phyloP scores from a whole-genome alignment of 495 filamentous ascomycete species.

The Penicillium maclennaniae region DNA sequence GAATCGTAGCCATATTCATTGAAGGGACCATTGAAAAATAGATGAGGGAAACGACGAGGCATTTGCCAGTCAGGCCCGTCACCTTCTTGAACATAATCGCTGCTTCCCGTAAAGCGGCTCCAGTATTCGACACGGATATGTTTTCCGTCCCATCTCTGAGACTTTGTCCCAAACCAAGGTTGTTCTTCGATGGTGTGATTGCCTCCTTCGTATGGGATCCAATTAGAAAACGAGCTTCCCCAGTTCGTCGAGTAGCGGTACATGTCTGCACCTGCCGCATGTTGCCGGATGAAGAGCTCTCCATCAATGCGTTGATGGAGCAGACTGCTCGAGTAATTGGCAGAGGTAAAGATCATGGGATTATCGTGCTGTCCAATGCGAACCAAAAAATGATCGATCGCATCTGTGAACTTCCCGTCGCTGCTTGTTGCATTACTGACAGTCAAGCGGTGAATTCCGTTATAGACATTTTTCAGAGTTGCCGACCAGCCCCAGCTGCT shows the following conservation, averaged over 20 bases:
- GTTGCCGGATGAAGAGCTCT: slow-evolving; percentile 51
- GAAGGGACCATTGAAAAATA: slow-evolving; percentile 62
- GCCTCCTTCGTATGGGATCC: slow-evolving; percentile 53
- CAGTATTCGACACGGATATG: slow-evolving; percentile 68
- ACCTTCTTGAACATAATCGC: slow-evolving; percentile 60
- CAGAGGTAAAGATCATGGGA: slow-evolving; percentile 53
- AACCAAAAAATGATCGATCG: slow-evolving; percentile 54
- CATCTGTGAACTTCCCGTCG: slow-evolving; percentile 36
- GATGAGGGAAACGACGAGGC: slow-evolving; percentile 57
- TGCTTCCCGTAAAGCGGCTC: slow-evolving; percentile 61
- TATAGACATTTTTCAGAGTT: slow-evolving; percentile 54
- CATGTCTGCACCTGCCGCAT: slow-evolving; percentile 59
- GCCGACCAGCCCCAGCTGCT: slow-evolving; percentile 53
- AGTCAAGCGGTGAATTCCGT: slow-evolving; percentile 63
- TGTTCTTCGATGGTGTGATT: slow-evolving; percentile 42
- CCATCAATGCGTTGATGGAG: slow-evolving; percentile 40
- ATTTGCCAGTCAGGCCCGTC: slow-evolving; percentile 44
- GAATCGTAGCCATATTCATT: slow-evolving; percentile 68
- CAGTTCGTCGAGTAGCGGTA: slow-evolving; percentile 64
- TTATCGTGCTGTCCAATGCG: slow-evolving; percentile 55
- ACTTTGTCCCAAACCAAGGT: slow-evolving; percentile 58
- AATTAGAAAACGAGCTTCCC: slow-evolving; percentile 56
- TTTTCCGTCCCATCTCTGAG: slow-evolving; percentile 61
- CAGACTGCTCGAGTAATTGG: slow-evolving; percentile 57
- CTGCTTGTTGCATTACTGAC: slow-evolving; percentile 51